A percentile compares a stretch with the other conserved stretches of the same genome.
Conservation (phyloP, 2,329 filamentous ascomycete genomes). For the Geosmithia morbida region DNA sequence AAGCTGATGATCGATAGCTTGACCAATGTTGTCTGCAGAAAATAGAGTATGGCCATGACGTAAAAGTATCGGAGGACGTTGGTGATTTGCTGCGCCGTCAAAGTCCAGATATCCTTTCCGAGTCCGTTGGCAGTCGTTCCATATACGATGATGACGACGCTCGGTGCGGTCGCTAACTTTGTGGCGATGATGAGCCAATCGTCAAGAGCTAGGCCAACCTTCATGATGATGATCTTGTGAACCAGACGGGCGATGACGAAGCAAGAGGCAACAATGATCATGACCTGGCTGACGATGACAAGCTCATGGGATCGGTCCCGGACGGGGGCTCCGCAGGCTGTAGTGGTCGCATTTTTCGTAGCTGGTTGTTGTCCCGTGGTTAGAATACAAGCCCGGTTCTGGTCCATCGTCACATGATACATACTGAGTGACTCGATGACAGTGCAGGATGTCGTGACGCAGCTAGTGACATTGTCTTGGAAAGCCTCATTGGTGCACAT, state of each 20-base stretch:
- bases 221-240: slow-evolving; percentile 13
- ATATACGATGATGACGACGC: slow-evolving; percentile 13
- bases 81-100: slow-evolving; percentile 24
- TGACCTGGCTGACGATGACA: slow-evolving; percentile 15
- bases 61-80: slow-evolving; percentile 28
- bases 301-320: slow-evolving; percentile 17
- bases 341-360: slow-evolving; percentile 7
- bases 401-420: not conserved
- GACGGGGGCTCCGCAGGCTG: slow-evolving; percentile 11
- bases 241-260: slow-evolving; percentile 27
- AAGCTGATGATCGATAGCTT: slow-evolving; percentile 39
- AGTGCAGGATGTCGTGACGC: not conserved
- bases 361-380: not conserved
- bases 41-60: slow-evolving; percentile 28
- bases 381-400: not conserved
- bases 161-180: slow-evolving; percentile 6
- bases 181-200: slow-evolving; percentile 6
- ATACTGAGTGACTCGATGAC: not conserved
- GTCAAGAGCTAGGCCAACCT: slow-evolving; percentile 6
- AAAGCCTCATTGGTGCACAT: slow-evolving; percentile 1
- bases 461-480: not conserved
- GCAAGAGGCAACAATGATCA: slow-evolving; percentile 19
- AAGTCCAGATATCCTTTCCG: slow-evolving; percentile 35
- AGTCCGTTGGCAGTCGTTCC: slow-evolving; percentile 24
- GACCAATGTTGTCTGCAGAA: slow-evolving; percentile 26